phyloP scores from a whole-genome alignment of 805 yeast genomes.

The Cyberlindnera americana region DNA sequence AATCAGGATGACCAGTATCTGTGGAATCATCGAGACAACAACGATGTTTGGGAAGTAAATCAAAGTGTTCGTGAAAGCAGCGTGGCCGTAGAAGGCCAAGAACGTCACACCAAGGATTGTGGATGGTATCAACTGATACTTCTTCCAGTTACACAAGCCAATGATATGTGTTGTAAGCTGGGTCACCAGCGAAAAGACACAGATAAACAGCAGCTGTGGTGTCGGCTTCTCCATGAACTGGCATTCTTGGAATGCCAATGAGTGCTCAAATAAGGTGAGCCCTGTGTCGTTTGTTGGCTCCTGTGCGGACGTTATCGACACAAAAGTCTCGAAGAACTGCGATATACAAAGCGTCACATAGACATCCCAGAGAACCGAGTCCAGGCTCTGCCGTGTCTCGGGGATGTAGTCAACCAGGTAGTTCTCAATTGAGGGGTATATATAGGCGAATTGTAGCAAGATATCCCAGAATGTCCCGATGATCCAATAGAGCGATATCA shows the following conservation, averaged over 20 bases:
- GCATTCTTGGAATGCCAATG: conserved; percentile 72
- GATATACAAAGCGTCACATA: conserved; percentile 57
- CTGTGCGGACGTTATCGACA: conserved; percentile 52
- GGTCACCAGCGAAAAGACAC: conserved; percentile 53
- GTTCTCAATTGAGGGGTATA: conserved; percentile 2
- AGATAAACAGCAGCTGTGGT: conserved; percentile 46
- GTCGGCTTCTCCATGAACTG: conserved; percentile 49
- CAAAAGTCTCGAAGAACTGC: conserved; percentile 64
- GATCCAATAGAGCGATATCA: conserved; percentile 35
- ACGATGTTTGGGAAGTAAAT: conserved; percentile 52
- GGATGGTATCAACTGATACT: conserved; percentile 61
- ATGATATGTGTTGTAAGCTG: conserved; percentile 63
- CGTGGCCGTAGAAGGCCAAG: conserved; percentile 42
- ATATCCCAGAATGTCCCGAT: conserved; percentile 22
- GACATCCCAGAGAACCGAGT: conserved; percentile 54
- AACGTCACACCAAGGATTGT: conserved; percentile 53
- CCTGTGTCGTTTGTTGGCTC: conserved; percentile 63
- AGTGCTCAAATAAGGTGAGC: conserved; percentile 69
- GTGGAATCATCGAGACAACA: conserved; percentile 62
- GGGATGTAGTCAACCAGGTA: conserved; percentile 7
- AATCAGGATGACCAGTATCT: conserved; percentile 49
- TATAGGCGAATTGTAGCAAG: conserved; percentile 10
- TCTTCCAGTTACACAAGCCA: conserved; percentile 49
- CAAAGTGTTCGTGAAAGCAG: conserved; percentile 39
- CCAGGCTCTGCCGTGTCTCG: conserved; percentile 20